Evolutionary conservation across 2,329 filamentous ascomycete genomes (phyloP).

Genomic region (Emmonsia crescens): DNA sequence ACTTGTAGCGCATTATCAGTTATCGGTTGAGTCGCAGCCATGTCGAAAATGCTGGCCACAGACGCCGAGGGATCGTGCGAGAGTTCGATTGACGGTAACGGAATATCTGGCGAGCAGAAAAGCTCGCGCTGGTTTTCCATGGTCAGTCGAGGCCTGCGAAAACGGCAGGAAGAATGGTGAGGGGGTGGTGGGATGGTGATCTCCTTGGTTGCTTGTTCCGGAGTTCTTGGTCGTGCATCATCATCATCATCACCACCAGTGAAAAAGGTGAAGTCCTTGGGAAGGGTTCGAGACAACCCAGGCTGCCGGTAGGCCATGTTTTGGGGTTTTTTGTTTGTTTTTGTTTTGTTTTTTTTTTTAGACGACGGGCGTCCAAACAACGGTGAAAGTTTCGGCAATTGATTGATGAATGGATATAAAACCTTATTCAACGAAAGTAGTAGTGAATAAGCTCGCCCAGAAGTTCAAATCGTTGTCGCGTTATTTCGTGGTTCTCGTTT

Average conservation of each 20-base stretch:
- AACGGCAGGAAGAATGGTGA: constrained; percentile 32
- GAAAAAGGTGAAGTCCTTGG: constrained; percentile 38
- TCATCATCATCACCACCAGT: constrained; percentile 20
- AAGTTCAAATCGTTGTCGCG: constrained; percentile 3
- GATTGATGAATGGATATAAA: neutral
- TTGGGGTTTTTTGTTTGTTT: neutral
- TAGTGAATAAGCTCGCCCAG: neutral
- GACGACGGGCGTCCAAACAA: neutral
- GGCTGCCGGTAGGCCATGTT: constrained; percentile 30
- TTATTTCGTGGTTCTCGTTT: constrained; percentile 4
- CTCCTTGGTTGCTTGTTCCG: constrained; percentile 30
- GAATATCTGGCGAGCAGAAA: constrained; percentile 28
- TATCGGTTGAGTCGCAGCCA: constrained; percentile 15
- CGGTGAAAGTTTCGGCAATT: neutral
- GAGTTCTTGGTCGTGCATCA: constrained; percentile 32
- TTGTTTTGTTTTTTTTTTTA: neutral
- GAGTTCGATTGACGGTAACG: constrained; percentile 35
- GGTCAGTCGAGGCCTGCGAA: constrained; percentile 31
- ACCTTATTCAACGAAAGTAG: constrained; percentile 2
- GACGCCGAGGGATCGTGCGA: constrained; percentile 13
- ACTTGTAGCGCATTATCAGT: constrained; percentile 29
- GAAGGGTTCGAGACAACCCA: constrained; percentile 35
- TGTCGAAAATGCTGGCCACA: constrained; percentile 8
- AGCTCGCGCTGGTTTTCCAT: constrained; percentile 24
- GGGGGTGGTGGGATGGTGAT: constrained; percentile 35